These are phyloP conservation scores for Guadua angustifolia DNA, from an alignment of 176 grass and related monocot species.

Conservation along the genomic window DNA sequence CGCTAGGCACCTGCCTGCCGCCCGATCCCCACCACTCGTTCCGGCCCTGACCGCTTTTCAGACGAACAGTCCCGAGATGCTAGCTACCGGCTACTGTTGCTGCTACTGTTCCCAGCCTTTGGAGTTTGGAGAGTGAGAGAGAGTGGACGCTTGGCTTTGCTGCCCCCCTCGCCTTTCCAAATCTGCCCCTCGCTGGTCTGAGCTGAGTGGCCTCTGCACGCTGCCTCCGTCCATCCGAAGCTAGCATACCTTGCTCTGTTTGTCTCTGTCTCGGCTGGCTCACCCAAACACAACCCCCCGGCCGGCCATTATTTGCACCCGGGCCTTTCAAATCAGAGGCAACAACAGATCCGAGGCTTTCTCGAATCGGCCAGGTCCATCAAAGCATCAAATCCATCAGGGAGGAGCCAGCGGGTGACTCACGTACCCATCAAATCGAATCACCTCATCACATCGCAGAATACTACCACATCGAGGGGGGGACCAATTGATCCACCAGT, in stretches of 20 bases:
- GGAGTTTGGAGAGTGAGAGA: not conserved
- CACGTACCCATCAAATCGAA: slow-evolving; percentile 60
- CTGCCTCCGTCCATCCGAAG: not conserved
- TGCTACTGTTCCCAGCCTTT: slow-evolving; percentile 33
- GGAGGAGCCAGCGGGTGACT: slow-evolving; percentile 47
- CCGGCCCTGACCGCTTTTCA: slow-evolving; percentile 58
- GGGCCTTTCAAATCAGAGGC: slow-evolving; percentile 59
- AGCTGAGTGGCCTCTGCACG: not conserved
- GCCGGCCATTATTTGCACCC: slow-evolving; percentile 21
- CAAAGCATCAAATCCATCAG: slow-evolving; percentile 80
- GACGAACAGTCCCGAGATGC: slow-evolving; percentile 49
- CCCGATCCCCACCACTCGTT: slow-evolving; percentile 45
- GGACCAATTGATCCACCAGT: slow-evolving; percentile 26
- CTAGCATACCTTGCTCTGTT: not conserved
- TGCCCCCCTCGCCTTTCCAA: slow-evolving; percentile 33
- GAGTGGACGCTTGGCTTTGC: slow-evolving; percentile 23
- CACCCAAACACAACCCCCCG: not conserved
- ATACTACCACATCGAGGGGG: not conserved
- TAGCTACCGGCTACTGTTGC: slow-evolving; percentile 35
- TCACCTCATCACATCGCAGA: slow-evolving; percentile 52
- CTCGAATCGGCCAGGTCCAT: slow-evolving; percentile 75
- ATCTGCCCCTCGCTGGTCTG: slow-evolving; percentile 27
- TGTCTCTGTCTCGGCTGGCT: not conserved
- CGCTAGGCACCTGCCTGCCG: not conserved
- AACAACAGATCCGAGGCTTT: slow-evolving; percentile 88